These are phyloP conservation scores for Oldenlandia corymbosa DNA, from an alignment of 257 asterid species.

Conservation along the genomic window DNA sequence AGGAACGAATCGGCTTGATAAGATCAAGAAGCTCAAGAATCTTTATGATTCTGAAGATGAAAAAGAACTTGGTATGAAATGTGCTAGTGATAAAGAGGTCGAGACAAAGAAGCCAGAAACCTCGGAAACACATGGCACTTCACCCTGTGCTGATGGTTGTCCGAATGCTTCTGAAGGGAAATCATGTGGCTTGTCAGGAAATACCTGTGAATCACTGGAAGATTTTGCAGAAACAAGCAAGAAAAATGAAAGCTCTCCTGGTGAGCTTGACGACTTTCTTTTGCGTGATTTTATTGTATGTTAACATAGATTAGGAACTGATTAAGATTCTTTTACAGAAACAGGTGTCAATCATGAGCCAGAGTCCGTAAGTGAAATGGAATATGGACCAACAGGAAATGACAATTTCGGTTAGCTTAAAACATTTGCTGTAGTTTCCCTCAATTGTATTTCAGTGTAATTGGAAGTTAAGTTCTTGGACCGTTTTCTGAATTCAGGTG, in stretches of 20 bases:
- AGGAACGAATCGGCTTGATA: neutral
- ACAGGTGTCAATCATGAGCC: neutral
- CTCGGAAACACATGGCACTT: slow-evolving; percentile 14
- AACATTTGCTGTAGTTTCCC: slow-evolving; percentile 6
- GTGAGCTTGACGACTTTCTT: slow-evolving; percentile 13
- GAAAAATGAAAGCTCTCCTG: slow-evolving; percentile 13
- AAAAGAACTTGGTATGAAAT: slow-evolving; percentile 25
- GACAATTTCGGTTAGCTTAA: slow-evolving; percentile 14
- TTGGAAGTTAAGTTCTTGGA: neutral
- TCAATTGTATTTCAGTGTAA: neutral
- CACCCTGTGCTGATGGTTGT: slow-evolving; percentile 16
- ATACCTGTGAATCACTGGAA: neutral
- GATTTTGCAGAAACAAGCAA: slow-evolving; percentile 10
- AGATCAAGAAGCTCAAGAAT: slow-evolving; percentile 27
- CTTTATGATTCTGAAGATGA: slow-evolving; percentile 21
- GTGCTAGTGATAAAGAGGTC: slow-evolving; percentile 12
- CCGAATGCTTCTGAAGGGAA: slow-evolving; percentile 13
- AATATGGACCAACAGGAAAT: slow-evolving; percentile 7
- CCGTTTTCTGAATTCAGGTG: slow-evolving; percentile 8
- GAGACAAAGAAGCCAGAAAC: slow-evolving; percentile 9
- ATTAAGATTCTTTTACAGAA: too few species aligned
- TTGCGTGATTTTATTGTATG: slow-evolving; percentile 1
- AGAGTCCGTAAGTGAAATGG: neutral
- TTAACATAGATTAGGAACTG: neutral
- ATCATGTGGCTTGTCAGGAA: slow-evolving; percentile 10